Evolutionary conservation across 768 basidiomycete genomes (phyloP).

Genomic region (Leccinum imitatum): DNA sequence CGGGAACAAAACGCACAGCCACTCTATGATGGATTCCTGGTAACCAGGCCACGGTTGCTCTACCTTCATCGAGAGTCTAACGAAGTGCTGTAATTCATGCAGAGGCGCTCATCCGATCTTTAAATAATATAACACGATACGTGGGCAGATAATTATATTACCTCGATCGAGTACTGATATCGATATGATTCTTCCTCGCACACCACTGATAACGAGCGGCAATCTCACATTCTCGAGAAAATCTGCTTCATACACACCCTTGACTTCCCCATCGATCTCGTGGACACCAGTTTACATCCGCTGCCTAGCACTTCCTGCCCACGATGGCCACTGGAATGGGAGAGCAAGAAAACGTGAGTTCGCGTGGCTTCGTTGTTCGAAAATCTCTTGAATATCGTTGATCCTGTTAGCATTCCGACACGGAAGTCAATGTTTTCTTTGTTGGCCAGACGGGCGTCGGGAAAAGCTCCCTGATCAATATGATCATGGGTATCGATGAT

Average conservation of each 20-base stretch:
- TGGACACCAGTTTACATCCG: not conserved
- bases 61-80: not conserved
- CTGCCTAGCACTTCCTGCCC: not conserved
- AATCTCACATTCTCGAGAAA: not conserved
- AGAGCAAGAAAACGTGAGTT: conserved; percentile 16
- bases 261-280: not conserved
- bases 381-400: conserved; percentile 3
- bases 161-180: conserved; percentile 21
- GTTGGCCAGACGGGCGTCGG: conserved; percentile 28
- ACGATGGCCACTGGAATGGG: conserved; percentile 11
- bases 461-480: conserved; percentile 28
- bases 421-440: conserved; percentile 19
- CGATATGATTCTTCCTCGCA: conserved; percentile 31
- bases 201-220: not conserved
- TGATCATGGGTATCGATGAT: conserved; percentile 20
- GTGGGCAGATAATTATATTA: not conserved
- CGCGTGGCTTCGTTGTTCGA: not conserved
- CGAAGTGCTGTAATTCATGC: not conserved
- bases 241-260: not conserved
- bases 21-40: not conserved
- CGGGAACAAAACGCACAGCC: conserved; percentile 11
- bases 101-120: not conserved
- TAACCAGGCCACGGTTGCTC: not conserved
- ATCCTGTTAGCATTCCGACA: conserved; percentile 5
- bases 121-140: conserved; percentile 7